Conservation (phyloP, 805 yeast genomes). For the Pichia rugopelliculosa region DNA sequence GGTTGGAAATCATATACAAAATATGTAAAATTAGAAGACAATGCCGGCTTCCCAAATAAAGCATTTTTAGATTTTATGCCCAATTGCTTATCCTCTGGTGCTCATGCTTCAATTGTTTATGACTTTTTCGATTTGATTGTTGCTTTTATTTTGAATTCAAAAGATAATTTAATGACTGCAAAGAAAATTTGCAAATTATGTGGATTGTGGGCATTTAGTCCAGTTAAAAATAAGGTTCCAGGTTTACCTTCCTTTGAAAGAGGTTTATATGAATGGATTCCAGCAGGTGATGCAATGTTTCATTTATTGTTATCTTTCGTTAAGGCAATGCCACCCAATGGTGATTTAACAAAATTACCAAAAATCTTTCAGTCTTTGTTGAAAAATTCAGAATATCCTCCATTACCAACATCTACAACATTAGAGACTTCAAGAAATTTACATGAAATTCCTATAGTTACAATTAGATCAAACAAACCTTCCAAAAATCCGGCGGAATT, state of each 20-base stretch:
- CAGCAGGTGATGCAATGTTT: conserved; percentile 79
- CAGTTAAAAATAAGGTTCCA: conserved; percentile 28
- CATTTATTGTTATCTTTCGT: conserved; percentile 72
- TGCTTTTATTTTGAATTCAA: conserved; percentile 70
- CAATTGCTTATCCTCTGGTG: conserved; percentile 69
- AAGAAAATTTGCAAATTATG: conserved; percentile 75
- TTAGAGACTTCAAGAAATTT: conserved; percentile 19
- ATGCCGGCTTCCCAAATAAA: conserved; percentile 57
- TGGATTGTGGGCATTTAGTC: conserved; percentile 78
- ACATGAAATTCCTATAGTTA: conserved; percentile 32
- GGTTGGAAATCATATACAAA: conserved; percentile 81
- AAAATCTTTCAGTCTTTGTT: conserved; percentile 57
- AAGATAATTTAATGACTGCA: conserved; percentile 70
- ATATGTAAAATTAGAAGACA: conserved; percentile 57
- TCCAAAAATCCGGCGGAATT: conserved; percentile 50
- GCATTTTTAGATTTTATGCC: conserved; percentile 83
- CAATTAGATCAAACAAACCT: conserved; percentile 32
- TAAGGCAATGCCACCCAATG: conserved; percentile 66
- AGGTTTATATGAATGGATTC: conserved; percentile 71
- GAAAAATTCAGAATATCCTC: conserved; percentile 70
- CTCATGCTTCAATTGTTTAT: conserved; percentile 84
- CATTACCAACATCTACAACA: conserved; percentile 33
- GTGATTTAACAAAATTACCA: conserved; percentile 50
- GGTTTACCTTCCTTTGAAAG: conserved; percentile 45
- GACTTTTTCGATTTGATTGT: conserved; percentile 80